Base-by-base conservation (phyloP, 192 early-diverging fungal species). In the Coemansia asiatica region DNA sequence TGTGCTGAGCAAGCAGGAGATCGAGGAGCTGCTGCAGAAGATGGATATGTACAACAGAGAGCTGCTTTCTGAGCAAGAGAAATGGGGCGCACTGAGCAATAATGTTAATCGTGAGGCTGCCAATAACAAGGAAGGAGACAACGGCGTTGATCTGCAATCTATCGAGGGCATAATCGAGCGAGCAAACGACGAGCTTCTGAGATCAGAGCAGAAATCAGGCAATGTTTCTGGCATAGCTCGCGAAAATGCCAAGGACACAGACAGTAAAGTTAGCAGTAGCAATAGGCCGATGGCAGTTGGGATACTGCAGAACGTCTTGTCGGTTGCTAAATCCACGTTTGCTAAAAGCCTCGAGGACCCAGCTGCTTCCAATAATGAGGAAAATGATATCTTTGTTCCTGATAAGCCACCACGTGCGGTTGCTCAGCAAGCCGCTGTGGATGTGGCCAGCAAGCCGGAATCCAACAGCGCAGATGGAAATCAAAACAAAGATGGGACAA, bases 1-100 rank as follows among this genome's bases (percentile, higher is more conserved):
- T 13, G 67, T 81, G 46, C 66, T 81, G 33, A 67, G 64, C 33
- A 72, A 69, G 7, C 28, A 66, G 2, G 78, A 81, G 60, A 75
- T 81, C n/a, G 72, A 81, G 28, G 46, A 48, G 44, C 56, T 81
- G 59, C 49, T 81, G 25, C 40, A 60, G 13, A 68, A 61, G 27
- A 81, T 81, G 78, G 78, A 81, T 47, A 72, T 68, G 72, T 81
- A 81, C 66, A 81, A 81, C 56, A 60, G 78, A 6, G 72, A 71
- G 69, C 62, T 81, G n/a, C 63, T 81, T 38, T 58, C 47, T 0
- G 78, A 81, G 60, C 78, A 81, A 60, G 48, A 81, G 27, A 71
- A 49, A 16, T 81, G 78, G 77, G 65, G 58, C 18, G 23, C 23
- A 29, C 40, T 44, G 40, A 31, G 28, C 50, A 8, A 6, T 56